These are phyloP conservation scores for Anthostomella pinea DNA, from an alignment of 2,329 filamentous ascomycete species.

Conservation along the genomic window DNA sequence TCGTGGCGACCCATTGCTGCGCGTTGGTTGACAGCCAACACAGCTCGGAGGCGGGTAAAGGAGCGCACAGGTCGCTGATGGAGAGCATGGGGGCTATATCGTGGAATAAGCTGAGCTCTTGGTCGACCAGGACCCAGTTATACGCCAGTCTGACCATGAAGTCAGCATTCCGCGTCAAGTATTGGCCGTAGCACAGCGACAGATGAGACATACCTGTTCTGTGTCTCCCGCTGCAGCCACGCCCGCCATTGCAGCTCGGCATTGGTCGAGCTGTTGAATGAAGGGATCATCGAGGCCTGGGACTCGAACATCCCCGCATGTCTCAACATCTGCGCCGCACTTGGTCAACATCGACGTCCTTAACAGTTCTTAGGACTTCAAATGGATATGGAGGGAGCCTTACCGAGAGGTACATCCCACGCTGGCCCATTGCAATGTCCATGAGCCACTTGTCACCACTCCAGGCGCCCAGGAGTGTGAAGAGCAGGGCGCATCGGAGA, in stretches of 20 bases:
- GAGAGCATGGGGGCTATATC: slow-evolving; percentile 62
- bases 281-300: slow-evolving; percentile 43
- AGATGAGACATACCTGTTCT: slow-evolving; percentile 51
- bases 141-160: slow-evolving; percentile 58
- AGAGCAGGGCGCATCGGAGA: slow-evolving; percentile 63
- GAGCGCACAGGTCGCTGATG: slow-evolving; percentile 61
- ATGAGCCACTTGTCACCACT: slow-evolving; percentile 76
- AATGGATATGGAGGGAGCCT: slow-evolving; percentile 22
- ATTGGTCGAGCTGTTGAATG: slow-evolving; percentile 41
- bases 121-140: slow-evolving; percentile 72
- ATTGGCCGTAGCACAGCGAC: slow-evolving; percentile 8
- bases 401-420: slow-evolving; percentile 68
- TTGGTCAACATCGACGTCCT: slow-evolving; percentile 3
- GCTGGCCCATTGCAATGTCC: slow-evolving; percentile 72
- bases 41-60: slow-evolving; percentile 59
- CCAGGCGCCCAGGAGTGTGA: slow-evolving; percentile 67
- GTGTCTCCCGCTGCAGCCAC: slow-evolving; percentile 64
- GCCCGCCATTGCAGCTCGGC: slow-evolving; percentile 56
- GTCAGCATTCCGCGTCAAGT: slow-evolving; percentile 17
- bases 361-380: not conserved
- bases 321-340: slow-evolving; percentile 55
- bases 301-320: slow-evolving; percentile 65
- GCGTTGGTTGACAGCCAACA: slow-evolving; percentile 61
- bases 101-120: slow-evolving; percentile 66
- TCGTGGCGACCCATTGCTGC: slow-evolving; percentile 56